phyloP scores from a whole-genome alignment of 352 stramenopile species.

The Phytophthora cryptogea region DNA sequence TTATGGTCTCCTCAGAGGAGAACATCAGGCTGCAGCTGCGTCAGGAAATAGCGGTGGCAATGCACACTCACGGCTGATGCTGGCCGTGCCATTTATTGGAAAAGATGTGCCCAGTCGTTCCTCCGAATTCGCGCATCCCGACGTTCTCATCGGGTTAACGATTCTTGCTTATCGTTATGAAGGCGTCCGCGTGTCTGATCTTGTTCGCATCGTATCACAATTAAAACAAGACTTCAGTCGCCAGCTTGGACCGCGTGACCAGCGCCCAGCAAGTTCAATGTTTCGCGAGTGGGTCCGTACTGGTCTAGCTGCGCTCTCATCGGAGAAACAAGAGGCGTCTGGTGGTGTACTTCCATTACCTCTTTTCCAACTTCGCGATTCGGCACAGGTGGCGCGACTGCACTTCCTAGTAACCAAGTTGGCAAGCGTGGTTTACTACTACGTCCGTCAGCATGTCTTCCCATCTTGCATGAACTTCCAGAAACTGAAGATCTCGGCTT shows the following conservation, averaged over 20 bases:
- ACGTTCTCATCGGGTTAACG: slow-evolving; percentile 94
- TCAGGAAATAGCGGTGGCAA: slow-evolving; percentile 77
- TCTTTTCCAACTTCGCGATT: slow-evolving; percentile 96
- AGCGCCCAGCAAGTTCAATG: slow-evolving; percentile 75
- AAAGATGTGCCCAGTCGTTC: slow-evolving; percentile 99
- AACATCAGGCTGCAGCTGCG: slow-evolving; percentile 54
- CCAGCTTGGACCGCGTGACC: slow-evolving; percentile 79
- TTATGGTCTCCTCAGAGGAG: slow-evolving; percentile 94
- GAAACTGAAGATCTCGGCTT: slow-evolving; percentile 98
- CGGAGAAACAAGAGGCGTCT: slow-evolving; percentile 34
- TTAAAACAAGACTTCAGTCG: slow-evolving; percentile 89
- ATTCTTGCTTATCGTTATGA: slow-evolving; percentile 92
- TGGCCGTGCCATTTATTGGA: slow-evolving; percentile 99
- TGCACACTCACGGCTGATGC: slow-evolving; percentile 95
- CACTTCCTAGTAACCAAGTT: slow-evolving; percentile 95
- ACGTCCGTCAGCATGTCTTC: slow-evolving; percentile 98
- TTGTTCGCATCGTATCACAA: slow-evolving; percentile 87
- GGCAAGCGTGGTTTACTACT: slow-evolving; percentile 97
- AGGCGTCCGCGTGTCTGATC: slow-evolving; percentile 84
- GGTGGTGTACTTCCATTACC: slow-evolving; percentile 92
- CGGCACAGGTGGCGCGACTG: slow-evolving; percentile 94
- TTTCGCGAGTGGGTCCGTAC: slow-evolving; percentile 79
- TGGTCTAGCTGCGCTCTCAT: slow-evolving; percentile 43
- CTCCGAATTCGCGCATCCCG: slow-evolving; percentile 99
- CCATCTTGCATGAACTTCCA: slow-evolving; percentile 99